These are phyloP conservation scores for Uncinocarpus reesii DNA, from an alignment of 2,329 filamentous ascomycete species.

Conservation along the genomic window DNA sequence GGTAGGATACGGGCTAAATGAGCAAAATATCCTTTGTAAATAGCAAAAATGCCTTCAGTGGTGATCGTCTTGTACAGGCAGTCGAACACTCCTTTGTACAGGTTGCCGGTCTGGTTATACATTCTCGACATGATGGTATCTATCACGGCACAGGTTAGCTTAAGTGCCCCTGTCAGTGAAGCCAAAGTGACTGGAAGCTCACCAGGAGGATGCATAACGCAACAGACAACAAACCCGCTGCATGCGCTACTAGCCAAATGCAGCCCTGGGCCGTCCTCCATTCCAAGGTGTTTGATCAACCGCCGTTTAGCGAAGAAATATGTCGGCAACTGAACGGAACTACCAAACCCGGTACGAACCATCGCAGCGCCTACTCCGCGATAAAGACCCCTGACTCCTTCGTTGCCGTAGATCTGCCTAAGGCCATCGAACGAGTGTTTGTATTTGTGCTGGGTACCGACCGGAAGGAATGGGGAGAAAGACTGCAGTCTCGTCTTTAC, in stretches of 20 bases:
- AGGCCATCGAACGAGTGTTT: conserved; percentile 75
- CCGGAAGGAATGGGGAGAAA: conserved; percentile 81
- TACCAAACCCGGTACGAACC: conserved; percentile 91
- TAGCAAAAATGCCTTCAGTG: conserved; percentile 80
- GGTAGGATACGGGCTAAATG: conserved; percentile 89
- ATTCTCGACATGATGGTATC: conserved; percentile 98
- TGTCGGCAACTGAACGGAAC: conserved; percentile 89
- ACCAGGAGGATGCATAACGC: conserved; percentile 95
- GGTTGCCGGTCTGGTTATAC: conserved; percentile 96
- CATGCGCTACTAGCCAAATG: conserved; percentile 81
- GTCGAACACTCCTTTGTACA: conserved; percentile 90
- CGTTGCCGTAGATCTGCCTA: conserved; percentile 62
- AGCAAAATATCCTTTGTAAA: conserved; percentile 96
- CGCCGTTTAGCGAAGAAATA: conserved; percentile 96
- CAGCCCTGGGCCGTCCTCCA: conserved; percentile 81
- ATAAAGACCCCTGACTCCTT: conserved; percentile 76
- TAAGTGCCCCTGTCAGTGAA: no score
- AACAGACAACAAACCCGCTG: conserved; percentile 93
- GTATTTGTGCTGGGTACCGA: conserved; percentile 95
- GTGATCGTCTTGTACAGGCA: conserved; percentile 82
- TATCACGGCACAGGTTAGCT: conserved; percentile 20
- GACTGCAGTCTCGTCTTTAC: conserved; percentile 95
- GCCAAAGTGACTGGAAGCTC: conserved; percentile 20
- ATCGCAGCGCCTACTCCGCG: conserved; percentile 85
- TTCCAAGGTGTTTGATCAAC: conserved; percentile 68